These are phyloP conservation scores for Calonectria leucothoes DNA, from an alignment of 2,329 filamentous ascomycete species.

Conservation along the genomic window DNA sequence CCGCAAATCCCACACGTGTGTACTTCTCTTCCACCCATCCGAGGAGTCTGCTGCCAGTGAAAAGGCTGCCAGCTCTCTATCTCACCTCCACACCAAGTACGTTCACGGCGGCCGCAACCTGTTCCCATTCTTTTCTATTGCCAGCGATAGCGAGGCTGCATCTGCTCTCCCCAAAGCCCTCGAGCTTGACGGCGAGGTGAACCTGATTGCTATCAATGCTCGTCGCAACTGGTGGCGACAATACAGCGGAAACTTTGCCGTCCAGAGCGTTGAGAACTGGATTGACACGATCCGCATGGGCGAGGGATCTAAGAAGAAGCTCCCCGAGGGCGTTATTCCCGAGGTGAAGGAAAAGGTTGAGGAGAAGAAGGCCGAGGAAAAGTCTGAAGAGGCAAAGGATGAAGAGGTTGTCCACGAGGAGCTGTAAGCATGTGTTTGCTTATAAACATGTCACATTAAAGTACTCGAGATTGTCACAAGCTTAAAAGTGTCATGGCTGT, in stretches of 20 bases:
- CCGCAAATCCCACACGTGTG: conserved; percentile 82
- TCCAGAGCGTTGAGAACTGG: conserved; percentile 80
- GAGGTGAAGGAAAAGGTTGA: conserved; percentile 43
- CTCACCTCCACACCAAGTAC: conserved; percentile 82
- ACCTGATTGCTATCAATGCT: conserved; percentile 85
- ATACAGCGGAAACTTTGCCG: conserved; percentile 72
- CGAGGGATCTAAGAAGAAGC: conserved; percentile 82
- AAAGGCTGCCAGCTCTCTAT: conserved; percentile 71
- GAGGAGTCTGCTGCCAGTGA: conserved; percentile 62
- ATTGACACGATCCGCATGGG: conserved; percentile 92
- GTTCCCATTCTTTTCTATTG: conserved; percentile 86
- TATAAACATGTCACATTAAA: neutral
- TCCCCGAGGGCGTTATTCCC: conserved; percentile 72
- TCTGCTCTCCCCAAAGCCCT: conserved; percentile 63
- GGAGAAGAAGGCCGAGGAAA: conserved; percentile 33
- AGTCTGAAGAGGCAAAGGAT: conserved; percentile 33
- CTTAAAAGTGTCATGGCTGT: neutral
- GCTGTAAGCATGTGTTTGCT: conserved; percentile 50
- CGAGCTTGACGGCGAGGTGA: conserved; percentile 69
- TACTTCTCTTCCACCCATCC: conserved; percentile 78
- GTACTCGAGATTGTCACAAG: neutral
- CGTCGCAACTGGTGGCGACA: conserved; percentile 88
- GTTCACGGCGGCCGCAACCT: conserved; percentile 72
- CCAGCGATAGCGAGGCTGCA: conserved; percentile 56
- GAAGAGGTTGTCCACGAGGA: conserved; percentile 59